phyloP scores from a whole-genome alignment of 495 filamentous ascomycete species.

The Xylaria longipes region DNA sequence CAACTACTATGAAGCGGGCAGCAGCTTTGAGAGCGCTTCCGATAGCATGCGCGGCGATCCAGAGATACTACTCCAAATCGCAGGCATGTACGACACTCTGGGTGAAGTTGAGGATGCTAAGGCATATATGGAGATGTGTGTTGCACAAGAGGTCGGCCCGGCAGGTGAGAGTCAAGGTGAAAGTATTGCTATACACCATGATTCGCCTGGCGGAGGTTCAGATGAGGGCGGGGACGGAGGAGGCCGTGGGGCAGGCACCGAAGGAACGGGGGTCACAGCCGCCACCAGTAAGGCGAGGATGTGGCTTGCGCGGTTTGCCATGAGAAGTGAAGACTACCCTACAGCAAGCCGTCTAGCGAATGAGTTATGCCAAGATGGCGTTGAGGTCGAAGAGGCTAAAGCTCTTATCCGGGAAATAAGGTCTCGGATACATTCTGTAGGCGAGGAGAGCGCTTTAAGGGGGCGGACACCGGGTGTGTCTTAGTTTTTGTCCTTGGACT shows the following conservation, averaged over 20 bases:
- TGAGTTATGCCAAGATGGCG: constrained; percentile 93
- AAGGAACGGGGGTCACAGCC: constrained; percentile 78
- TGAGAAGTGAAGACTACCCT: constrained; percentile 72
- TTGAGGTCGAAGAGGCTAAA: constrained; percentile 98
- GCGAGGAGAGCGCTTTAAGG: constrained; percentile 20
- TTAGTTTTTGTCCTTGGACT: not conserved
- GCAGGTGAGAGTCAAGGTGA: constrained; percentile 53
- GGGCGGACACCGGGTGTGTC: constrained; percentile 5
- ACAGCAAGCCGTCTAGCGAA: constrained; percentile 82
- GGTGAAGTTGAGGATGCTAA: constrained; percentile 78
- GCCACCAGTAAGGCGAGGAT: constrained; percentile 90
- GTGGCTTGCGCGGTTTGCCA: constrained; percentile 89
- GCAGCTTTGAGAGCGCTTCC: constrained; percentile 50
- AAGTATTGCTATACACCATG: constrained; percentile 52
- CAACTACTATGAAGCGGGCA: constrained; percentile 71
- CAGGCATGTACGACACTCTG: constrained; percentile 82
- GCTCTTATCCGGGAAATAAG: constrained; percentile 89
- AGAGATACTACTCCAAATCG: constrained; percentile 88
- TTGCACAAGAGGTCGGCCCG: constrained; percentile 82
- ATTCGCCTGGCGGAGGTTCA: constrained; percentile 57
- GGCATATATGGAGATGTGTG: constrained; percentile 91
- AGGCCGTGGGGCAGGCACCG: constrained; percentile 45
- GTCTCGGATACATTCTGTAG: constrained; percentile 71
- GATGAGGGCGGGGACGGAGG: constrained; percentile 59
- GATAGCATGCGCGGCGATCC: constrained; percentile 74